Base-by-base conservation (phyloP, 352 stramenopile genomes). In the Elongisporangium anandrum region DNA sequence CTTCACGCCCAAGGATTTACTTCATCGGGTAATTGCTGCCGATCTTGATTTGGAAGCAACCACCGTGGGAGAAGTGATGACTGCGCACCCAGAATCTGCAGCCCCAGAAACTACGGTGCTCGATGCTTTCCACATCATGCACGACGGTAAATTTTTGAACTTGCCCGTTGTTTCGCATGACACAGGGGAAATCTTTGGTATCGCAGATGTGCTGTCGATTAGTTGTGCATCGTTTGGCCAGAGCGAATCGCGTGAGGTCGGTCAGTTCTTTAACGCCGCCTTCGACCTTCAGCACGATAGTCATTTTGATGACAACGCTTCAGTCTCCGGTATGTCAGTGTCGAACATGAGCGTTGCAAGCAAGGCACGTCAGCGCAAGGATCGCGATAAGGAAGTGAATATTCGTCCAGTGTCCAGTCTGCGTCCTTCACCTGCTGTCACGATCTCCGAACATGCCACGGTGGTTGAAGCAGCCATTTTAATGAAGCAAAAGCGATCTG, bases 121-220 rank as follows among this genome's bases (percentile, higher is more conserved):
- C 12, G 97, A 99, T 61, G 97, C 96, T 0, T 92, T 99, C 65
- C 96, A 99, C 70, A 98, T 98, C 52, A 99, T 99, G 96, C 96
- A 98, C 59, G 96, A 99, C 54, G 95, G 98, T 22, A 96, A 95
- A 50, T 99, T 99, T 67, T 72, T 99, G 21, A 98, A 98, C 56
- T 65, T 99, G 29, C 97, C 97, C 5, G 96, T 99, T 3, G 95
- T 98, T 66, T 81, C 79, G 47, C 68, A 69, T 8, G 63, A 79
- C 7, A 86, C 81, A 7, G 78, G 81, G 4, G 79, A 92, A 52
- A 88, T 96, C 56, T 64, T 90, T 47, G 87, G 87, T 12, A 75
- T 95, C 13, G 85, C 86, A 6, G 86, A 96, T 63, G 86, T 95
- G 0, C 45, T 96, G 3, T 92, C 84, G 12, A 79, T 96, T 45